These are phyloP conservation scores for Massospora cicadina DNA, from an alignment of 371 early-diverging fungal genomes.

Conservation along the genomic window DNA sequence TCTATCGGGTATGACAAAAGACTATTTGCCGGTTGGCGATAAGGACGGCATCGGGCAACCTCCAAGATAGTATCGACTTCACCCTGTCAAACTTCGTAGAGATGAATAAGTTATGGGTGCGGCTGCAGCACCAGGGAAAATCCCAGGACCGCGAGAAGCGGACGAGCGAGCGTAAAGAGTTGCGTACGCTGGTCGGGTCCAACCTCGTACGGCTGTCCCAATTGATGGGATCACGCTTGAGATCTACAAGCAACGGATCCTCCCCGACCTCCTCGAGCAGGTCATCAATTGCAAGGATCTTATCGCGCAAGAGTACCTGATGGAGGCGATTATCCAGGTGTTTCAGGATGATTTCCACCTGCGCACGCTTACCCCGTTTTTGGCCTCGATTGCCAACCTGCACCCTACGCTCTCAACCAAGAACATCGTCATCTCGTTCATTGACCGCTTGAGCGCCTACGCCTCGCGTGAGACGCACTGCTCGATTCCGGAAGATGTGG, in stretches of 20 bases:
- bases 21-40: slow-evolving; percentile 48
- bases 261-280: slow-evolving; percentile 86
- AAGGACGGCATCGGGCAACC: slow-evolving; percentile 51
- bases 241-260: slow-evolving; percentile 61
- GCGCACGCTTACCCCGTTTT: slow-evolving; percentile 67
- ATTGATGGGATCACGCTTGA: slow-evolving; percentile 68
- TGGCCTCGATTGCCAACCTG: slow-evolving; percentile 75
- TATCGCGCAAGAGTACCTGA: slow-evolving; percentile 95
- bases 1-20: slow-evolving; percentile 77
- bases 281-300: slow-evolving; percentile 88
- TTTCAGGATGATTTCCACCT: slow-evolving; percentile 93
- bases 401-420: slow-evolving; percentile 84
- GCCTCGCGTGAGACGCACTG: slow-evolving; percentile 46
- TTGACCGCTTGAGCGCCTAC: slow-evolving; percentile 75
- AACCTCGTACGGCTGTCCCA: slow-evolving; percentile 87
- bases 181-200: slow-evolving; percentile 86
- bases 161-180: slow-evolving; percentile 84
- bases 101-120: slow-evolving; percentile 98
- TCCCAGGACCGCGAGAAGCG: slow-evolving; percentile 79
- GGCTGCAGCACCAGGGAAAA: slow-evolving; percentile 89
- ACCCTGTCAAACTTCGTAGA: slow-evolving; percentile 90
- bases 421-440: slow-evolving; percentile 77
- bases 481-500: slow-evolving; percentile 56
- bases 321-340: slow-evolving; percentile 94
- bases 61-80: slow-evolving; percentile 79